Evolutionary conservation across 768 basidiomycete species (phyloP).

Genomic region (Nidularia sp.): DNA sequence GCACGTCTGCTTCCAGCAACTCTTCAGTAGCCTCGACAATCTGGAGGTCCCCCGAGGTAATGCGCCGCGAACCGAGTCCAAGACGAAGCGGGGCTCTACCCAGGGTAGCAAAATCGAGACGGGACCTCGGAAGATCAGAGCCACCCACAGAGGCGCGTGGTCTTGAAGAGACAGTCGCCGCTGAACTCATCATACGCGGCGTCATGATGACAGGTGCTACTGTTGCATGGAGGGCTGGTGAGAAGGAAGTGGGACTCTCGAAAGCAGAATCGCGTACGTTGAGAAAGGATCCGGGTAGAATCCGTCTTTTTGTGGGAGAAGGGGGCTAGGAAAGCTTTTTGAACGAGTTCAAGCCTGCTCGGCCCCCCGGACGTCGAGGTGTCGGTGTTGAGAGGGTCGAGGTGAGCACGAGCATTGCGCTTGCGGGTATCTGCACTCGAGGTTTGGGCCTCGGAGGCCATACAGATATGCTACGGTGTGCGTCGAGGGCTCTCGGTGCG

Average conservation of each 20-base stretch:
- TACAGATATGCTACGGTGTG: no score
- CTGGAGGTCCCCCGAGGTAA: slow-evolving; percentile 81
- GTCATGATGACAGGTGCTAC: slow-evolving; percentile 92
- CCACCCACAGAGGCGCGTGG: slow-evolving; percentile 27
- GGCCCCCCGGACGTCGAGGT: slow-evolving; percentile 27
- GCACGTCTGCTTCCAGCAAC: slow-evolving; percentile 65
- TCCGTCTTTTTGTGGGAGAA: slow-evolving; percentile 67
- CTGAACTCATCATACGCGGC: slow-evolving; percentile 71
- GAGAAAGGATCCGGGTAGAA: slow-evolving; percentile 69
- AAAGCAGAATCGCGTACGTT: no score
- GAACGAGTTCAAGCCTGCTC: slow-evolving; percentile 57
- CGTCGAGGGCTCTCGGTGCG: no score
- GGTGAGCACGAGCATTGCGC: slow-evolving; percentile 32
- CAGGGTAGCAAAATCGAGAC: slow-evolving; percentile 71
- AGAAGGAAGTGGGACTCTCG: neutral
- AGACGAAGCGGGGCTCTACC: slow-evolving; percentile 76
- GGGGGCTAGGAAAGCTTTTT: slow-evolving; percentile 68
- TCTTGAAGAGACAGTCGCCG: slow-evolving; percentile 63
- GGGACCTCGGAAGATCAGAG: slow-evolving; percentile 29
- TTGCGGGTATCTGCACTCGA: slow-evolving; percentile 26
- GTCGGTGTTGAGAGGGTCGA: slow-evolving; percentile 32
- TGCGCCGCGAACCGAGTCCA: slow-evolving; percentile 56
- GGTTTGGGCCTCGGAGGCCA: slow-evolving; percentile 34
- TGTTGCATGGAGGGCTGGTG: slow-evolving; percentile 16
- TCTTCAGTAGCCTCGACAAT: slow-evolving; percentile 81